Base-by-base conservation (phyloP, 2,329 filamentous ascomycete genomes). In the Aspergillus sergii region DNA sequence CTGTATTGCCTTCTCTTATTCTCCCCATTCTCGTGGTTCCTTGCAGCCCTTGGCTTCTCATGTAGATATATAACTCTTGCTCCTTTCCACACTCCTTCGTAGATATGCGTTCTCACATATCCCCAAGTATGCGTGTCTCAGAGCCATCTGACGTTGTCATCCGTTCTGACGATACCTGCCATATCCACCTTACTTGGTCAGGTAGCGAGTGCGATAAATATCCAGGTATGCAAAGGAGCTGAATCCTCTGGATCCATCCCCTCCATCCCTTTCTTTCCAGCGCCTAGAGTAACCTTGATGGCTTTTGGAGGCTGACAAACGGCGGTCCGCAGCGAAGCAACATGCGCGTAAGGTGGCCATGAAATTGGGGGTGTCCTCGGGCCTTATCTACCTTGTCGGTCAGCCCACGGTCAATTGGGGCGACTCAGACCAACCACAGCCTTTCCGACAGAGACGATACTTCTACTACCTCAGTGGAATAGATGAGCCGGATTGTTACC, bases 401-500 rank as follows among this genome's bases (percentile, higher is more conserved):
- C 78, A 83, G 57, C 78, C 81, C 4, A 81, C 81, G 5, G 74
- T 79, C 50, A 79, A 81, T 59, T 82, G 82, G 66, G 84, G 86
- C 63, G 87, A 89, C 69, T 88, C 85, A 32, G 87, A 89, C 65
- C 83, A 86, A 78, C 76, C 79, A 61, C 79, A 79, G 23, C 79
- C 81, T 7, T 89, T 88, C 68, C 81, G 86, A 16, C 87, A 89
- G 71, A 80, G 82, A 66, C 82, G 87, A 26, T 88, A 88, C 71
- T 89, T 89, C 69, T 88, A 86, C 74, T 88, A 89, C 67, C 72
- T 89, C 51, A 84, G 81, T 61, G 86, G 86, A 61, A 75, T 80
- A 26, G 79, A 86, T 59, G 82, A 85, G 63, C 75, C 85, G 2
- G 83, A 86, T 67, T 88, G 84, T 68, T 78, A 82, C 61, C 69